Conservation (phyloP, 768 basidiomycete species). For the Mycena amicta region DNA sequence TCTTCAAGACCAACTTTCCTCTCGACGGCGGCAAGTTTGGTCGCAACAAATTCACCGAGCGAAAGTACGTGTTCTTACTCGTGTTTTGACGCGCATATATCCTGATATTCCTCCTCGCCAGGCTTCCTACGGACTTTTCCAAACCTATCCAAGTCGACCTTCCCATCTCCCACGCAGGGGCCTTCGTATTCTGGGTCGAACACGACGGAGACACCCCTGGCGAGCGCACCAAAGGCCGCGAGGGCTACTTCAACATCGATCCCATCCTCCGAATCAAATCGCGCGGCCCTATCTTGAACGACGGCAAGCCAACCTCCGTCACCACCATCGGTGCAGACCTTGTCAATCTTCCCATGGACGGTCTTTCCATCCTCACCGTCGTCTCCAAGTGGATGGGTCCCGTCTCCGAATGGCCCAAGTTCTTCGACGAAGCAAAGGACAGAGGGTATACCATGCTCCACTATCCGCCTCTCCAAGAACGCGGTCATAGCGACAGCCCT, state of each 20-base stretch:
- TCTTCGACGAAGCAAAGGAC: conserved; percentile 82
- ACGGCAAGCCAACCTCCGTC: conserved; percentile 50
- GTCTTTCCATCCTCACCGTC: conserved; percentile 84
- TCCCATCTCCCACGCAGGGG: conserved; percentile 94
- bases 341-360: conserved; percentile 82
- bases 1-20: conserved; percentile 96
- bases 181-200: conserved; percentile 94
- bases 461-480: conserved; percentile 91
- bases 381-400: conserved; percentile 99
- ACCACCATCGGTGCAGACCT: conserved; percentile 57
- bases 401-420: conserved; percentile 70
- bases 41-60: conserved; percentile 71
- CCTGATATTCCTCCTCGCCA: conserved; percentile 31
- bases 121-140: conserved; percentile 83
- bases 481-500: conserved; percentile 87
- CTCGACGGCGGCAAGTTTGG: conserved; percentile 88
- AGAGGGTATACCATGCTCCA: conserved; percentile 99
- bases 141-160: conserved; percentile 93
- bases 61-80: conserved; percentile 57
- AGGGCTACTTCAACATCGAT: conserved; percentile 97
- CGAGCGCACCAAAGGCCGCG: conserved; percentile 74
- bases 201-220: conserved; percentile 68
- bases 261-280: conserved; percentile 79
- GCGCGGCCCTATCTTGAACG: conserved; percentile 72
- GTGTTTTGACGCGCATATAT: conserved; percentile 22